Percentiles rank a stretch among this genome's conserved stretches.
Conservation (phyloP, 768 basidiomycete genomes). For the Austroboletus eburneus region DNA sequence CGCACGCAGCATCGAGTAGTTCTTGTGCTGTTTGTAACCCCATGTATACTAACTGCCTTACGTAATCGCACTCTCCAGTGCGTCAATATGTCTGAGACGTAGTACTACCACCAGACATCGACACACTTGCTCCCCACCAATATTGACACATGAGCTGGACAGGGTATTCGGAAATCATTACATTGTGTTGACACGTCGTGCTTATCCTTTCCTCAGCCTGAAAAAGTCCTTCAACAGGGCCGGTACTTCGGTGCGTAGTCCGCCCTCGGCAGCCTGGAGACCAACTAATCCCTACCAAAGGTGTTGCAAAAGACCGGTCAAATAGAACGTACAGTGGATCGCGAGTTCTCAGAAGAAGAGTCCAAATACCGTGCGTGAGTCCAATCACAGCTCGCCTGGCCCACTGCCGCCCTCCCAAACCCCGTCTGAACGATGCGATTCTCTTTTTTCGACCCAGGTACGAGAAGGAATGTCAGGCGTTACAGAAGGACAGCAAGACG, state of each 20-base stretch:
- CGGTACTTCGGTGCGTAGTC: slow-evolving; percentile 71
- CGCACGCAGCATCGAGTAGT: not conserved
- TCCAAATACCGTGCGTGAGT: slow-evolving; percentile 83
- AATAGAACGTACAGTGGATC: slow-evolving; percentile 92
- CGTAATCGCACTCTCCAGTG: slow-evolving; percentile 10
- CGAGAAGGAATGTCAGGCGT: slow-evolving; percentile 90
- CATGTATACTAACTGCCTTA: slow-evolving; percentile 9
- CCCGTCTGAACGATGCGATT: slow-evolving; percentile 1
- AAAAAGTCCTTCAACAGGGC: slow-evolving; percentile 92
- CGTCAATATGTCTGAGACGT: no score
- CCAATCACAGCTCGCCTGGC: no score
- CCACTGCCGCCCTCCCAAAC: not conserved
- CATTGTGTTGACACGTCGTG: not conserved
- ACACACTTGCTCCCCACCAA: not conserved
- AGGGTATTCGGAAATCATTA: slow-evolving; percentile 34
- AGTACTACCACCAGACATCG: no score
- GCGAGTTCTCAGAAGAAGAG: slow-evolving; percentile 91
- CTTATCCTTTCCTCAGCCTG: slow-evolving; percentile 48
- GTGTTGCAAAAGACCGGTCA: slow-evolving; percentile 98
- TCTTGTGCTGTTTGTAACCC: not conserved
- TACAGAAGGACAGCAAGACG: slow-evolving; percentile 94
- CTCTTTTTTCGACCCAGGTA: slow-evolving; percentile 46
- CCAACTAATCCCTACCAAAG: slow-evolving; percentile 34
- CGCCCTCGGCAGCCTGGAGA: slow-evolving; percentile 1
- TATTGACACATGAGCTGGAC: slow-evolving; percentile 47